Evolutionary conservation across 2,329 filamentous ascomycete genomes (phyloP).

Genomic region (Apiospora malaysiana): DNA sequence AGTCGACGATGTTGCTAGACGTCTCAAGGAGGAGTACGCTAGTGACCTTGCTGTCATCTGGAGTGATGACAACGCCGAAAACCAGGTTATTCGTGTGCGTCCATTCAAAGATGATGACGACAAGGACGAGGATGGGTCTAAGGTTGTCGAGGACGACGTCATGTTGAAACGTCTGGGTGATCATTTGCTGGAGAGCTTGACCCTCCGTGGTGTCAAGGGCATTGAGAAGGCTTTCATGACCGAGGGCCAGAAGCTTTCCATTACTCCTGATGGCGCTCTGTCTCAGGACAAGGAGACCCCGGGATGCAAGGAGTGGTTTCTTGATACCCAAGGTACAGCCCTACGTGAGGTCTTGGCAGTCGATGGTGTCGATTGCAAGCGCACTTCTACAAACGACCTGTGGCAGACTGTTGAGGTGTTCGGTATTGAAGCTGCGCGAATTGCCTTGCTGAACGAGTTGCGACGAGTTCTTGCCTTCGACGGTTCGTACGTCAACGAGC

Average conservation of each 20-base stretch:
- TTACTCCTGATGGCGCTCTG: constrained; percentile 73
- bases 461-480: constrained; percentile 95
- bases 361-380: constrained; percentile 82
- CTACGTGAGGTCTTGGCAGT: constrained; percentile 84
- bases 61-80: constrained; percentile 96
- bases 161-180: constrained; percentile 92
- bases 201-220: constrained; percentile 86
- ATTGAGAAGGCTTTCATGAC: constrained; percentile 94
- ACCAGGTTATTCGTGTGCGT: constrained; percentile 92
- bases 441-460: constrained; percentile 85
- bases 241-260: constrained; percentile 73
- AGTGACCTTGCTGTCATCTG: constrained; percentile 90
- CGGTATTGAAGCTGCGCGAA: constrained; percentile 92
- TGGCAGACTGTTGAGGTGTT: constrained; percentile 94
- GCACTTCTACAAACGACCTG: constrained; percentile 94
- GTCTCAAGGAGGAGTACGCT: constrained; percentile 88
- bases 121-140: constrained; percentile 71
- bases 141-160: constrained; percentile 79
- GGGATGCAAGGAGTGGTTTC: constrained; percentile 88
- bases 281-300: constrained; percentile 75
- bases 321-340: constrained; percentile 92
- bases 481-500: constrained; percentile 99
- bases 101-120: constrained; percentile 71
- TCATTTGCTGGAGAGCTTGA: constrained; percentile 89
- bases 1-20: constrained; percentile 87